Evolutionary conservation across 306 rosid species (phyloP).

Genomic region (Hippophae gyantsensis): DNA sequence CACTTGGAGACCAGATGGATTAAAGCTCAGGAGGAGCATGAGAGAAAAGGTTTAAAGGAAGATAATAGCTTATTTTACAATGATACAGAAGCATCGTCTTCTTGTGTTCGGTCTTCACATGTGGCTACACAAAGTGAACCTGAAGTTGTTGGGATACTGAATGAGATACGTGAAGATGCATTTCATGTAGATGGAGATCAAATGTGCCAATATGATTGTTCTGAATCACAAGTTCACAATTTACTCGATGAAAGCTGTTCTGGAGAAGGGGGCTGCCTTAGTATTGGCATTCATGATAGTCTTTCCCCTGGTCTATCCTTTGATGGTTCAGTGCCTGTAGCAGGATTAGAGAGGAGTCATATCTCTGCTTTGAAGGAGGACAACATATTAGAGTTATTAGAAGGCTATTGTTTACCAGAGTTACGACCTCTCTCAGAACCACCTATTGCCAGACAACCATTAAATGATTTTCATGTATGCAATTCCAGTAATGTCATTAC

Average conservation of each 20-base stretch:
- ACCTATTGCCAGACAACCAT: conserved; percentile 41
- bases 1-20: conserved; percentile 96
- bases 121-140: conserved; percentile 32
- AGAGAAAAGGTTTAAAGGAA: conserved; percentile 30
- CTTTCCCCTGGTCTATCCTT: conserved; percentile 26
- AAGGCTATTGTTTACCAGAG: conserved; percentile 62
- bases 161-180: conserved; percentile 82
- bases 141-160: conserved; percentile 55
- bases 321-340: conserved; percentile 36
- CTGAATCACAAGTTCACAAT: conserved; percentile 31
- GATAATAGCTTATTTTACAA: conserved; percentile 22
- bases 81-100: conserved; percentile 30
- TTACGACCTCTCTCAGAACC: conserved; percentile 40
- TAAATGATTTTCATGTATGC: conserved; percentile 28
- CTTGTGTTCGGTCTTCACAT: conserved; percentile 32
- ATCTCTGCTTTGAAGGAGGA: conserved; percentile 42
- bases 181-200: conserved; percentile 38
- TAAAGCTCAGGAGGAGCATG: conserved; percentile 64
- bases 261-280: conserved; percentile 26
- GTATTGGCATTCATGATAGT: conserved; percentile 35
- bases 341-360: conserved; percentile 41
- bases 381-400: conserved; percentile 55
- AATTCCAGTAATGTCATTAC: conserved; percentile 27
- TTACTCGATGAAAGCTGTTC: conserved; percentile 39
- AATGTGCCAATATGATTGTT: conserved; percentile 26